Evolutionary conservation across 108 stramenopile species (phyloP).

Genomic region (Conticribra weissflogii): DNA sequence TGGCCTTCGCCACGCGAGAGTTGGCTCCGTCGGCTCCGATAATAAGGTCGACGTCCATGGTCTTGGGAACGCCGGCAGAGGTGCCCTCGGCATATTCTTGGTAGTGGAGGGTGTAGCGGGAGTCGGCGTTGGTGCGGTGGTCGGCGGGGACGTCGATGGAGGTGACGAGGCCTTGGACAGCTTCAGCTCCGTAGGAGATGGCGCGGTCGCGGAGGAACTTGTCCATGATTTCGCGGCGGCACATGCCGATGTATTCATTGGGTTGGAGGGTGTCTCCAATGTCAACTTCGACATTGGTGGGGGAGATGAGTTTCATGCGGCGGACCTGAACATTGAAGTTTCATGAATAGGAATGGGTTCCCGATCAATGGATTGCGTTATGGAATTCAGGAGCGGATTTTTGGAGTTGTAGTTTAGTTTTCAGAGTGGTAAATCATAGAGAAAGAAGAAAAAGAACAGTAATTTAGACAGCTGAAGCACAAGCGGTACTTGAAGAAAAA

Average conservation of each 20-base stretch:
- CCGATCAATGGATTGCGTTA: neutral
- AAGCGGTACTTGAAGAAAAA: too few relatives aligned
- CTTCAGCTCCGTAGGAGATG: conserved; percentile 90
- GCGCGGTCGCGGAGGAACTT: conserved; percentile 96
- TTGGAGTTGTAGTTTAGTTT: neutral
- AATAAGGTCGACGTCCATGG: conserved; percentile 90
- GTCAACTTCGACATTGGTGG: conserved; percentile 95
- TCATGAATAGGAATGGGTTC: neutral
- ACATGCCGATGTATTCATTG: conserved; percentile 99
- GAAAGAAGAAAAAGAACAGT: neutral
- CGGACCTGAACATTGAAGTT: conserved; percentile 66
- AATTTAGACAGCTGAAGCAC: neutral
- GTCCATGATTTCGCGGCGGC: conserved; percentile 97
- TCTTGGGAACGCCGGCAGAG: conserved; percentile 73
- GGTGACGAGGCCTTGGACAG: conserved; percentile 95
- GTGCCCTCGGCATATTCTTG: conserved; percentile 74
- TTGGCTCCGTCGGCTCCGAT: conserved; percentile 98
- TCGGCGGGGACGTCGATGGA: conserved; percentile 88
- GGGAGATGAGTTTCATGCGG: conserved; percentile 98
- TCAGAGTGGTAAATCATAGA: neutral
- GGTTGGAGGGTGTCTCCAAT: conserved; percentile 96
- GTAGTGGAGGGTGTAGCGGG: conserved; percentile 92
- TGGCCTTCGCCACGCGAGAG: conserved; percentile 98
- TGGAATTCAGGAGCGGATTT: neutral
- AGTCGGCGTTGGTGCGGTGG: conserved; percentile 72